Conservation (phyloP, 805 yeast genomes). For the Yarrowia deformans region DNA sequence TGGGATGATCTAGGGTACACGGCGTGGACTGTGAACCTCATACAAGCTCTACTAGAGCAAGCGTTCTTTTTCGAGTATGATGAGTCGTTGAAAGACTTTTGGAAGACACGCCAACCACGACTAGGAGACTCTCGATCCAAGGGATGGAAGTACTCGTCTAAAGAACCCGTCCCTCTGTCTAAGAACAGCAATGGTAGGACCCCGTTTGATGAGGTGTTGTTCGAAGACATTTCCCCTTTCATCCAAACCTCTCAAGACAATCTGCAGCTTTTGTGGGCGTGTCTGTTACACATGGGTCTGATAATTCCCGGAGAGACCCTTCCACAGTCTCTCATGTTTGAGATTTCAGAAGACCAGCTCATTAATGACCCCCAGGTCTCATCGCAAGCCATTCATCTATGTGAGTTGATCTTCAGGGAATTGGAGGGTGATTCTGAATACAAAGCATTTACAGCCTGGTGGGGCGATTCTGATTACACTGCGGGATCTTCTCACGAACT, state of each 20-base stretch:
- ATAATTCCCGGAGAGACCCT: slow-evolving; percentile 2
- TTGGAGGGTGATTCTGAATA: slow-evolving; percentile 4
- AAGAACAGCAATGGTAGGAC: not conserved
- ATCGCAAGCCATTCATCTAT: slow-evolving; percentile 8
- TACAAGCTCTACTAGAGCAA: slow-evolving; percentile 11
- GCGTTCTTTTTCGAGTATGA: slow-evolving; percentile 17
- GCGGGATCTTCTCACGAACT: slow-evolving; percentile 2
- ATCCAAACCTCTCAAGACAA: not conserved
- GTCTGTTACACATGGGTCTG: slow-evolving; percentile 6
- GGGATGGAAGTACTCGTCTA: slow-evolving; percentile 29
- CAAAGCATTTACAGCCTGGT: slow-evolving; percentile 14
- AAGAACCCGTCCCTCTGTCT: not conserved
- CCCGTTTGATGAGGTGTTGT: slow-evolving; percentile 25
- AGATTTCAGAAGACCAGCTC: slow-evolving; percentile 4
- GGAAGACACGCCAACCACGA: slow-evolving; percentile 23
- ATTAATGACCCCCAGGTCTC: slow-evolving; percentile 14
- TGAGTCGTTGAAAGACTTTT: slow-evolving; percentile 12
- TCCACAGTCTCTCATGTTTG: slow-evolving; percentile 10
- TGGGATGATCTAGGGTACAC: slow-evolving; percentile 23
- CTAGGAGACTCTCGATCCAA: slow-evolving; percentile 1
- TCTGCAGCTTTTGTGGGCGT: slow-evolving; percentile 6
- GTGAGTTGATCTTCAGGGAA: slow-evolving; percentile 28
- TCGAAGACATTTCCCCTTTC: slow-evolving; percentile 22
- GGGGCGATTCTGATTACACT: slow-evolving; percentile 20
- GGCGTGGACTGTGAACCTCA: slow-evolving; percentile 6